phyloP scores from a whole-genome alignment of 768 basidiomycete species.

The Phylloporus sp. region DNA sequence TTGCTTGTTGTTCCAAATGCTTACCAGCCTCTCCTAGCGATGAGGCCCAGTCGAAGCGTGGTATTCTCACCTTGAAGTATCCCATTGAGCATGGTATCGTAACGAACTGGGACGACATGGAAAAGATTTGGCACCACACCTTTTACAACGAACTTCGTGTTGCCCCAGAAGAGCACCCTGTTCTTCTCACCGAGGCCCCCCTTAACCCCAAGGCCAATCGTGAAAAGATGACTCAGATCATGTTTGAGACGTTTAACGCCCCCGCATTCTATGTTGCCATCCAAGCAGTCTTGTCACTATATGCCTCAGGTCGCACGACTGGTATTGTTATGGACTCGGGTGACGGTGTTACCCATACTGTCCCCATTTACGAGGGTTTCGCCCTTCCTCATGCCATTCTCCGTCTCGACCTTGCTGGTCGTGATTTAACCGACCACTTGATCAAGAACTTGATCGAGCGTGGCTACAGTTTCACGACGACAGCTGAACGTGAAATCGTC shows the following conservation, averaged over 20 bases:
- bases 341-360: conserved; percentile 94
- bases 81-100: conserved; percentile 93
- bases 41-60: conserved; percentile 91
- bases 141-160: conserved; percentile 85
- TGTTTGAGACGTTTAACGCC: conserved; percentile 76
- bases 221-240: conserved; percentile 76
- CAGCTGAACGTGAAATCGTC: conserved; percentile 91
- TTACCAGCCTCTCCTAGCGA: conserved; percentile 47
- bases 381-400: conserved; percentile 89
- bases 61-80: conserved; percentile 90
- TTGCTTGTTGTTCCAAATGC: conserved; percentile 10
- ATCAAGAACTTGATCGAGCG: conserved; percentile 87
- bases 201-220: conserved; percentile 71
- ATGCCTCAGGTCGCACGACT: conserved; percentile 93
- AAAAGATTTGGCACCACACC: conserved; percentile 98
- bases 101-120: conserved; percentile 99
- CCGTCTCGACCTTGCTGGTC: conserved; percentile 88
- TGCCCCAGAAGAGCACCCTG: conserved; percentile 73
- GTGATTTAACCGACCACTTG: conserved; percentile 83
- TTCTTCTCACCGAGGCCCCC: conserved; percentile 68
- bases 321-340: conserved; percentile 95
- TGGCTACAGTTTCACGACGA: conserved; percentile 92
- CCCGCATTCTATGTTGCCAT: conserved; percentile 75
- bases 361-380: conserved; percentile 96
- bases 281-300: conserved; percentile 72